Evolutionary conservation across 306 rosid genomes (phyloP), one percentile per base, ranked within the genome.

Genomic region (Canavalia gladiata): DNA sequence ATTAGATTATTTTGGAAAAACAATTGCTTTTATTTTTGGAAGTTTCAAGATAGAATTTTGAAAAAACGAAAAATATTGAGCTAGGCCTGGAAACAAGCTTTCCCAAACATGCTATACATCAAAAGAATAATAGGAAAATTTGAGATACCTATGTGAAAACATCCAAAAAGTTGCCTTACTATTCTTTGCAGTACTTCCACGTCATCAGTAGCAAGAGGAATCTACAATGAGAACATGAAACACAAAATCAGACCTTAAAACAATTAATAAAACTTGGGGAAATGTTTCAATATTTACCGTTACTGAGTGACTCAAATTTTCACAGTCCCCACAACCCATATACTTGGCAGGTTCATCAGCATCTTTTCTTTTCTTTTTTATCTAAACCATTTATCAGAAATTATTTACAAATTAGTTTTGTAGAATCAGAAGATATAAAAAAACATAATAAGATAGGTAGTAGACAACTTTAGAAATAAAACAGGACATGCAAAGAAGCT

Each of bases 321-420:
- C 97, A 84, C 97, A 95, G 76, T 93, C 97, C 81, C 99, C 99
- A 78, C 91, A 87, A 46, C 99, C 99, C 99, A 95, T 90, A 86
- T 87, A 95, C 90, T 95, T 95, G 4, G 76, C 82, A 65, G 99
- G 97, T 89, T 93, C 97, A 71, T 69, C 88, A 11, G 97, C 99
- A 83, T 88, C 83, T 84, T 91, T 91, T 82, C 89, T 91, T 74
- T 92, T 90, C 88, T 89, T 95, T 84, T 93, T 95, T 2, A 95
- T 86, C 99, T 95, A 76, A 29, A 78, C 65, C 72, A 87, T 31
- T 73, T 31, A 74, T 45, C 80, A 29, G 3, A 78, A 42, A 59
- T 47, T 41, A 62, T 67, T 71, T 34, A 59, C 35, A 79, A 31
- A 42, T 57, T 73, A 67, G 46, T 72, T 78, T 55, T n/a, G 69